Conservation (phyloP, 1,284 basidiomycete genomes). For the Vanrija sp. region DNA sequence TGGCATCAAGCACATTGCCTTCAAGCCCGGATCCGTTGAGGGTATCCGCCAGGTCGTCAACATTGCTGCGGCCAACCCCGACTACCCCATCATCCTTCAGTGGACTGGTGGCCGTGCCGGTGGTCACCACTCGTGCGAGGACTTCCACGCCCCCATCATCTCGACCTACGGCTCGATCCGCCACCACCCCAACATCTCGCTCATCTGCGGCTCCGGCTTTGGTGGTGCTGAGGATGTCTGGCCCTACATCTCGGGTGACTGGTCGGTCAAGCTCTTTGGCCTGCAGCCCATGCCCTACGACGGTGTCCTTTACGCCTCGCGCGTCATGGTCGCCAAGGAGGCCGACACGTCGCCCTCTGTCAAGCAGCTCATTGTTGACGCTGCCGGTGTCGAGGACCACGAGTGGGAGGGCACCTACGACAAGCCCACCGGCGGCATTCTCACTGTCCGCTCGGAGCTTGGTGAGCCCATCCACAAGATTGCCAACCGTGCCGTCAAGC, state of each 20-base stretch:
- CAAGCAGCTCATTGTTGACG: slow-evolving; percentile 93
- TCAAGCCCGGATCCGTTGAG: slow-evolving; percentile 96
- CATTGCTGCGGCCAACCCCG: slow-evolving; percentile 89
- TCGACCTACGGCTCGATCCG: slow-evolving; percentile 87
- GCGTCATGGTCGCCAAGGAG: slow-evolving; percentile 98
- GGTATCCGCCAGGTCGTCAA: slow-evolving; percentile 95
- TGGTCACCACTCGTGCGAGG: slow-evolving; percentile 96
- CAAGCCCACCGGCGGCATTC: slow-evolving; percentile 90
- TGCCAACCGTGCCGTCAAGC: slow-evolving; percentile 89
- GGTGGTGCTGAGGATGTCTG: slow-evolving; percentile 92
- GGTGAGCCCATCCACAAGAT: slow-evolving; percentile 99
- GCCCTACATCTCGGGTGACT: slow-evolving; percentile 95
- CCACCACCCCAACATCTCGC: slow-evolving; percentile 78
- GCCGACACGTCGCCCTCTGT: slow-evolving; percentile 90
- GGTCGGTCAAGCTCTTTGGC: slow-evolving; percentile 76
- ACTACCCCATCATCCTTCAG: slow-evolving; percentile 97
- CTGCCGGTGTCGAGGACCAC: slow-evolving; percentile 83
- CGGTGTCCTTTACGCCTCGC: slow-evolving; percentile 90
- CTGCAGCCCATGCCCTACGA: slow-evolving; percentile 98
- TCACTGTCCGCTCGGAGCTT: slow-evolving; percentile 95
- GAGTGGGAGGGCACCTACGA: slow-evolving; percentile 94
- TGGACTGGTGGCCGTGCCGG: slow-evolving; percentile 99
- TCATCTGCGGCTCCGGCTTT: slow-evolving; percentile 95
- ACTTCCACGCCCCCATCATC: slow-evolving; percentile 95
- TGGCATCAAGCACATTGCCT: slow-evolving; percentile 90